Base-by-base conservation (phyloP, 106 monocot species). In the Dendrobium nobile region DNA sequence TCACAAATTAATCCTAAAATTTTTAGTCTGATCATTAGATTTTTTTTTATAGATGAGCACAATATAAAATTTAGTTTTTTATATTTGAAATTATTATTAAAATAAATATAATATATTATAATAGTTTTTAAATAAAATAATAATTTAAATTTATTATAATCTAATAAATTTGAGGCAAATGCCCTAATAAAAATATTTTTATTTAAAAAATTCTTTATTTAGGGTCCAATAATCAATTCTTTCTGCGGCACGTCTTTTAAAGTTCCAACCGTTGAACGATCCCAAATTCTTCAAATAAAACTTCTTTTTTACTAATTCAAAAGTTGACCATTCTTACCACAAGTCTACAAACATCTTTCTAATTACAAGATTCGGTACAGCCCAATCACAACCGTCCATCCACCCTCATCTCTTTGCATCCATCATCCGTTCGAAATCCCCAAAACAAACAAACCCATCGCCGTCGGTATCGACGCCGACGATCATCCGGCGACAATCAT, bases 401-500 rank as follows among this genome's bases (percentile, higher is more conserved):
- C 13, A 11, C 43, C 43, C 45, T 48, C 47, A 76, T 76, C 76
- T 76, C 76, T 48, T 16, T 2, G 48, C 47, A 9, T 48, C 82
- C 93, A 93, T 93, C 93, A 93, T 90, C 41, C 81, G 75, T 19
- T 68, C 88, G 72, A 93, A 93, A 41, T 93, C 93, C 2, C 77
- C 22, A 27, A 93, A 93, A 75, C 87, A 87, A 8, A 93, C 91
- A 68, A 86, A 85, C 9, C 93, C 93, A 73, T 87, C 87, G 22
- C 93, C 89, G 84, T 84, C 87, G 59, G 77, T 55, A 43, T 91
- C 93, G 6, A 93, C 93, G 9, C 78, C 84, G 47, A 82, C 79
- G 79, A 93, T 91, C 93, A 93, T 93, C 75, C 82, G 77, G 33
- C 89, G 87, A 77, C 93, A 91, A 40, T 93, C 89, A 5, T 93